Conservation (phyloP, 768 basidiomycete genomes). For the Cytidiella melzeri region DNA sequence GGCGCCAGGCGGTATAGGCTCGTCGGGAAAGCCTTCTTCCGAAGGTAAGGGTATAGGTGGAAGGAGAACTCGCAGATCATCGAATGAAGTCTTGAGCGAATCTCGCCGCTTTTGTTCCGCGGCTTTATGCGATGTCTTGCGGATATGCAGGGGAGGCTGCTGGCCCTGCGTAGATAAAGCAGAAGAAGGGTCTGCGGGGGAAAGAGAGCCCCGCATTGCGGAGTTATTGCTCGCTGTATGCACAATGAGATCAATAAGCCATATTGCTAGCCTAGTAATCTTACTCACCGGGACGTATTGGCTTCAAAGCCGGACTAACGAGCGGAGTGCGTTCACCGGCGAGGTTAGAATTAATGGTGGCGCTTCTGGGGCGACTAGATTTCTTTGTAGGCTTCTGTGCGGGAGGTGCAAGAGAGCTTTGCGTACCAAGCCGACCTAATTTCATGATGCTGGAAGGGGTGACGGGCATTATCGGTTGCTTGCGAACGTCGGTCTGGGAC, state of each 20-base stretch:
- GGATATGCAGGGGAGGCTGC: conserved; percentile 37
- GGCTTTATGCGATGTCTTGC: conserved; percentile 87
- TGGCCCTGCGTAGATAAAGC: conserved; percentile 3
- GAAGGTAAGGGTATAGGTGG: conserved; percentile 85
- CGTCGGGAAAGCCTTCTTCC: conserved; percentile 63
- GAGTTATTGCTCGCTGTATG: conserved; percentile 9
- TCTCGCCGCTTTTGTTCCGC: conserved; percentile 98
- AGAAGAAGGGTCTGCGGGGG: conserved; percentile 13
- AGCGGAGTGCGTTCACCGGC: conserved; percentile 20
- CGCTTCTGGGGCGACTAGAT: conserved; percentile 13
- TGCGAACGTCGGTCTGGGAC: not conserved
- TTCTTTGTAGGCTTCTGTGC: conserved; percentile 23
- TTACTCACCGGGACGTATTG: conserved; percentile 62
- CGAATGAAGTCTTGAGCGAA: conserved; percentile 91
- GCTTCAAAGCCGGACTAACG: conserved; percentile 56
- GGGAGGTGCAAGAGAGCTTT: conserved; percentile 35
- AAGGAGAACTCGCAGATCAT: conserved; percentile 74
- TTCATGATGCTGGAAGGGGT: conserved; percentile 95
- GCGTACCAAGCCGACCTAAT: conserved; percentile 56
- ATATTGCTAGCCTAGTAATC: not conserved
- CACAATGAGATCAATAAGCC: conserved; percentile 5
- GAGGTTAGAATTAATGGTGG: conserved; percentile 8
- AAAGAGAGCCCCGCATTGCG: conserved; percentile 15
- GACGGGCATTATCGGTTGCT: conserved; percentile 53
- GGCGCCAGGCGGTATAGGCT: conserved; percentile 79